These are phyloP conservation scores for Agapanthus africanus DNA, from an alignment of 106 monocot genomes.

Conservation along the genomic window DNA sequence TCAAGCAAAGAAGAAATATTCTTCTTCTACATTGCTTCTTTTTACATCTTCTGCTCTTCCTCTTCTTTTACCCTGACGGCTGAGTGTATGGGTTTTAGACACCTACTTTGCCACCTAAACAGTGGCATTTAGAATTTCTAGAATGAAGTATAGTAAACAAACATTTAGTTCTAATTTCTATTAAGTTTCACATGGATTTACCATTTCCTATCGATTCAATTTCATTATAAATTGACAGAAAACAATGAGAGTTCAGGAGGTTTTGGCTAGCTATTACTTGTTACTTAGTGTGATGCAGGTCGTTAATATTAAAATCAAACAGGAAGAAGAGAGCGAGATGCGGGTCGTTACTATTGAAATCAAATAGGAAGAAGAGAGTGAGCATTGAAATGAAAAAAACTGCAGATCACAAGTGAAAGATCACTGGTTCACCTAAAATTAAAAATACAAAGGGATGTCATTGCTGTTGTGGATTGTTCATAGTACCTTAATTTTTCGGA, in stretches of 20 bases:
- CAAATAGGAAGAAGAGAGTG: neutral
- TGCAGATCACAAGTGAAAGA: neutral
- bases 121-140: no score
- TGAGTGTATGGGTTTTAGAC: neutral
- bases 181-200: neutral
- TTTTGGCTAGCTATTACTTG: neutral
- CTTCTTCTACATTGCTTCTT: neutral
- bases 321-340: neutral
- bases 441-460: neutral
- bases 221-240: neutral
- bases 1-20: neutral
- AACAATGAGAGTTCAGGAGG: neutral
- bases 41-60: neutral
- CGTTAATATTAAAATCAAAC: neutral
- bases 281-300: neutral
- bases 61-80: neutral
- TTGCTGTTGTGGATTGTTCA: neutral
- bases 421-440: no score
- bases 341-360: neutral
- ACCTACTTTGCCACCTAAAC: neutral
- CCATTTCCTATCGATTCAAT: neutral
- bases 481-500: conserved; percentile 69
- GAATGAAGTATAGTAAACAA: no score
- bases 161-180: neutral
- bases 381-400: neutral